phyloP scores from a whole-genome alignment of 208 protist species.

The Plasmodiophora brassicae region DNA sequence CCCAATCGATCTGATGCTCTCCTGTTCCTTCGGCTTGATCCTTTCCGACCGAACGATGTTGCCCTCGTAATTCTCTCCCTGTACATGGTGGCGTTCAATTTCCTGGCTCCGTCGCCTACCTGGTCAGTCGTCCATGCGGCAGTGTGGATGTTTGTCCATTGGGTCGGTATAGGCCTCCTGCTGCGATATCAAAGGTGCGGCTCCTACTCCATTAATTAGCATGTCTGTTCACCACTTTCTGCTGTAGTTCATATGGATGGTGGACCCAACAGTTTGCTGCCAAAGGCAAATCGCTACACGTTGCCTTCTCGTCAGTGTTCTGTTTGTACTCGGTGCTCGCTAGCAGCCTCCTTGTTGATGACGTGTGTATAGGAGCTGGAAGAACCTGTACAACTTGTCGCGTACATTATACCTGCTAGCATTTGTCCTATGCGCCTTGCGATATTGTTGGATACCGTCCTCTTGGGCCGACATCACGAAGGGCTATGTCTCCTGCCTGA shows the following conservation, averaged over 20 bases:
- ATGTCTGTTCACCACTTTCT: not conserved
- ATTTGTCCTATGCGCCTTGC: slow-evolving; percentile 36
- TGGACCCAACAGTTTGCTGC: slow-evolving; percentile 67
- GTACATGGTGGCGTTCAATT: not conserved
- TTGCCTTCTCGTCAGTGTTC: slow-evolving; percentile 63
- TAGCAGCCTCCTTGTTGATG: not conserved
- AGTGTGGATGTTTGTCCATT: slow-evolving; percentile 73
- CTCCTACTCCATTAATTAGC: not conserved
- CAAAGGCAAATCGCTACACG: slow-evolving; percentile 53
- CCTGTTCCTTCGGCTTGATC: slow-evolving; percentile 18
- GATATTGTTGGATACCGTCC: not conserved
- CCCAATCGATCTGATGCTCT: not conserved
- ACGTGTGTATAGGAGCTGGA: slow-evolving; percentile 70
- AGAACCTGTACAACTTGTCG: slow-evolving; percentile 72
- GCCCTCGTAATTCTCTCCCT: not conserved
- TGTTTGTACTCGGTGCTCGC: not conserved
- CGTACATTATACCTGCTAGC: slow-evolving; percentile 59
- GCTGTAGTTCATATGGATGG: slow-evolving; percentile 46
- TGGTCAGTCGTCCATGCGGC: slow-evolving; percentile 62
- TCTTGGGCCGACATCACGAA: not conserved
- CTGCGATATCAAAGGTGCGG: not conserved
- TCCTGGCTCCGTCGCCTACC: not conserved
- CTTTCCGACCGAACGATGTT: not conserved
- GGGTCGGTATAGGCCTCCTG: slow-evolving; percentile 67
- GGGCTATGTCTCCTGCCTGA: not conserved